A percentile compares a stretch with the other conserved stretches of the same genome.
Conservation (phyloP, 1,139 yeast species). For the Chernovozyma sophiae-reginae region DNA sequence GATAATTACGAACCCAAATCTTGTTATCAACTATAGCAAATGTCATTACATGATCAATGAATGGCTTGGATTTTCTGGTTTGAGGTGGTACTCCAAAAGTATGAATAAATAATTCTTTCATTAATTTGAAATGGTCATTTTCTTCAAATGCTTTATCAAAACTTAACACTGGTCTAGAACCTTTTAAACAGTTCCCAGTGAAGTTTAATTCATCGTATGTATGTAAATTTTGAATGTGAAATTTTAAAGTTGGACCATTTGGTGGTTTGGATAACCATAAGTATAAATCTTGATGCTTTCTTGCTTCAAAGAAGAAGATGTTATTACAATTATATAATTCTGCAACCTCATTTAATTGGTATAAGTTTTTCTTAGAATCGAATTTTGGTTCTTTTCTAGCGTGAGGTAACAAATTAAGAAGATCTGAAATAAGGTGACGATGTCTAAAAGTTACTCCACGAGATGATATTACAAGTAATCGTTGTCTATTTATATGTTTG, state of each 20-base stretch:
- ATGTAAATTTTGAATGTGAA: slow-evolving; percentile 91
- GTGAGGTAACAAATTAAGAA: slow-evolving; percentile 80
- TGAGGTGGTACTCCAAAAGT: slow-evolving; percentile 95
- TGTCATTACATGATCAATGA: slow-evolving; percentile 91
- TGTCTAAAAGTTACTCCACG: slow-evolving; percentile 95
- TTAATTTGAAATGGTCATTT: slow-evolving; percentile 60
- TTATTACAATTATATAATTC: slow-evolving; percentile 97
- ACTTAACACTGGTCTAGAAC: slow-evolving; percentile 92
- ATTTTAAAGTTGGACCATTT: slow-evolving; percentile 94
- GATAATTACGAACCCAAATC: slow-evolving; percentile 94
- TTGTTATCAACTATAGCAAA: slow-evolving; percentile 90
- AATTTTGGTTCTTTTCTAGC: slow-evolving; percentile 95
- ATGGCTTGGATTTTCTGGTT: slow-evolving; percentile 93
- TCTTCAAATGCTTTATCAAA: slow-evolving; percentile 71
- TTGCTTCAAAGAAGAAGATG: slow-evolving; percentile 88
- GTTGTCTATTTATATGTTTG: slow-evolving; percentile 68
- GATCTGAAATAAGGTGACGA: slow-evolving; percentile 86
- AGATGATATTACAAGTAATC: slow-evolving; percentile 83
- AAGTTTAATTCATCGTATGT: slow-evolving; percentile 94
- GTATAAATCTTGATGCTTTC: slow-evolving; percentile 94
- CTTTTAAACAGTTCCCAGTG: slow-evolving; percentile 93
- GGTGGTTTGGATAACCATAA: slow-evolving; percentile 96
- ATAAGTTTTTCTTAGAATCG: slow-evolving; percentile 86
- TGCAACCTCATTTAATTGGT: slow-evolving; percentile 90
- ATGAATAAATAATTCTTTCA: slow-evolving; percentile 83